Conservation (phyloP, 768 basidiomycete genomes). For the Russula dissimulans region DNA sequence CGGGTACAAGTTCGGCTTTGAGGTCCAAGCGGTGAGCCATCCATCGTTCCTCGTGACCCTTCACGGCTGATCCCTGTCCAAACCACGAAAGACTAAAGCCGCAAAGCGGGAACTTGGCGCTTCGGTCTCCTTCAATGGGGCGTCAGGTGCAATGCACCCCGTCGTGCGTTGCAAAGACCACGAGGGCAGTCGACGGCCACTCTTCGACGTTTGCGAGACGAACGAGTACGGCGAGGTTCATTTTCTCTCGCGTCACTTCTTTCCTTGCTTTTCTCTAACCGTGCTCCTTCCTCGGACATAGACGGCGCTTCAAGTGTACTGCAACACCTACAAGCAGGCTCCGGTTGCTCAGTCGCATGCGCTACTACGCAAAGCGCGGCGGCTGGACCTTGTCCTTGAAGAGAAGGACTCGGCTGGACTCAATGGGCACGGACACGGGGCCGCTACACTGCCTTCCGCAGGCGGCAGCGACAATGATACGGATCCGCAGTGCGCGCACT, state of each 20-base stretch:
- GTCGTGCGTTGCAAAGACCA: conserved; percentile 20
- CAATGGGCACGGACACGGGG: conserved; percentile 14
- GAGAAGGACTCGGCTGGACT: conserved; percentile 19
- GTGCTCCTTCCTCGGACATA: conserved; percentile 25
- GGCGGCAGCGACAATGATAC: conserved; percentile 4
- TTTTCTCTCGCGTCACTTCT: neutral
- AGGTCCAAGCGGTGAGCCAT: conserved; percentile 69
- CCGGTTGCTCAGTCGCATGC: conserved; percentile 65
- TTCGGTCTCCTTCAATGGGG: conserved; percentile 67
- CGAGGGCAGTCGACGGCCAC: conserved; percentile 39
- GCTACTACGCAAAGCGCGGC: conserved; percentile 79
- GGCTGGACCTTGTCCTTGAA: conserved; percentile 67
- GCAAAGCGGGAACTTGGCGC: conserved; percentile 60
- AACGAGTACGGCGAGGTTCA: conserved; percentile 76
- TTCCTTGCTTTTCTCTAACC: neutral
- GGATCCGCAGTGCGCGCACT: conserved; percentile 44
- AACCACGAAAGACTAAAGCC: conserved; percentile 53
- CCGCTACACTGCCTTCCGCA: neutral
- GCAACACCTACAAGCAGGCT: conserved; percentile 76
- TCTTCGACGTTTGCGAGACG: conserved; percentile 79
- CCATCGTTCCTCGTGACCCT: neutral
- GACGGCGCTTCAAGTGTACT: conserved; percentile 88
- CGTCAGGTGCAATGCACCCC: conserved; percentile 14
- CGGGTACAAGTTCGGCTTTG: conserved; percentile 85
- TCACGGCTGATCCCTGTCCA: neutral